Evolutionary conservation across 202 grass and related monocot genomes (phyloP), one percentile per base, ranked within the genome.

Genomic region (Digitaria exilis): DNA sequence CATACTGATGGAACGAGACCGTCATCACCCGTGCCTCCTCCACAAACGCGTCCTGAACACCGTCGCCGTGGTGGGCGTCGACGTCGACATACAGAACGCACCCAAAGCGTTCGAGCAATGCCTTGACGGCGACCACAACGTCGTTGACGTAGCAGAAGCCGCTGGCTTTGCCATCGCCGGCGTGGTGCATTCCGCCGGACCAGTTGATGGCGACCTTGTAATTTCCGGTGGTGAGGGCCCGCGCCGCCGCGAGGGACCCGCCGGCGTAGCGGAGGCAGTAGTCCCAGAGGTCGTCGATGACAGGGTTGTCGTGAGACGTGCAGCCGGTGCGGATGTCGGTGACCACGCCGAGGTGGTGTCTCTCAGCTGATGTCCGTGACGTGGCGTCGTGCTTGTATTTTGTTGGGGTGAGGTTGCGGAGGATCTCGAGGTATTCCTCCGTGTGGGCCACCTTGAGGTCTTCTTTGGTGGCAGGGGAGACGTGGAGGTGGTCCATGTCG

Each of bases 131-230:
- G 13, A 89, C 78, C 31, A 59, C 77, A 60, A 80, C 80, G 60
- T 81, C 77, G 60, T 81, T 86, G 1, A 81, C 77, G 69, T 86
- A 89, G 83, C 78, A 89, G 82, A 89, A 89, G 26, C 82, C 87
- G 15, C 0, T 34, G 10, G 87, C 87, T 15, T 24, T 9, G 35
- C 16, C 45, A 4, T 0, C 1, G 65, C 73, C 77, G 28, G 83
- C 77, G 78, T 72, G 77, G 62, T 82, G 87, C 70, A 89, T 69
- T 9, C 87, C 82, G 63, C 87, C 78, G 12, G 87, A 80, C 82
- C 71, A 78, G 71, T 89, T 89, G 87, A 85, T 77, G 64, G 71
- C 71, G 43, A 89, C 28, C 32, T 71, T 24, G 15, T 39, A 18
- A 19, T 9, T 4, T 41, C 54, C 82, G 55, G 10, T 10, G 19